A percentile compares a stretch with the other conserved stretches of the same genome.
These are phyloP conservation scores for Zymoseptoria pseudotritici DNA, from an alignment of 2,329 filamentous ascomycete species.

Conservation along the genomic window DNA sequence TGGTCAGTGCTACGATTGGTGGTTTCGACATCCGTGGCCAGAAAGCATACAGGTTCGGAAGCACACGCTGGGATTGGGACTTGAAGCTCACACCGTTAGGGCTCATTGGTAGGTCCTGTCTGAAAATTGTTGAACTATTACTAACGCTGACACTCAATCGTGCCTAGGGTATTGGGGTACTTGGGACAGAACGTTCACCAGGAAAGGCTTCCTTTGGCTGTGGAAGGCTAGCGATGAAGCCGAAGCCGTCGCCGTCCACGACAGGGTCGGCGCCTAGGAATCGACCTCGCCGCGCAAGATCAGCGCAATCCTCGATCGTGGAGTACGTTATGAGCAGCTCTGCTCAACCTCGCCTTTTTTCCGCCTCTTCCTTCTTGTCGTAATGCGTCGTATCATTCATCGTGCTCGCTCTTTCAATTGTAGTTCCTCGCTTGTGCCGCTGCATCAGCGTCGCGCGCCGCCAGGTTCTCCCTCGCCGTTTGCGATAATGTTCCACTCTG, in stretches of 20 bases:
- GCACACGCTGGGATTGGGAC: constrained; percentile 4
- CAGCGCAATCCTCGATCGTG: background rate
- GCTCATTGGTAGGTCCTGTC: constrained; percentile 1
- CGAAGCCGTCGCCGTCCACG: background rate
- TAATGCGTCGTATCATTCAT: background rate
- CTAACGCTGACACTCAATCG: no score
- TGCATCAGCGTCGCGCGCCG: constrained; percentile 60
- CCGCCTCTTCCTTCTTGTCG: background rate
- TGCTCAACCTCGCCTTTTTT: background rate
- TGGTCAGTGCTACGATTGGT: background rate
- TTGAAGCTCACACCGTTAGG: constrained; percentile 8
- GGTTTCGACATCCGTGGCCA: constrained; percentile 1
- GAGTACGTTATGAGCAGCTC: background rate
- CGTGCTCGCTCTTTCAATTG: constrained; percentile 18
- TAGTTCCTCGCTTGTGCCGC: constrained; percentile 49
- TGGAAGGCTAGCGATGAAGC: constrained; percentile 1
- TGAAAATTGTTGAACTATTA: no score
- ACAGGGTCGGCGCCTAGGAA: background rate
- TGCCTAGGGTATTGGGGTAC: constrained; percentile 4
- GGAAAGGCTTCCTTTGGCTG: constrained; percentile 6
- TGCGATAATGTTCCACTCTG: constrained; percentile 60
- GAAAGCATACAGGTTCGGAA: constrained; percentile 4
- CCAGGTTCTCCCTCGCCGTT: constrained; percentile 58
- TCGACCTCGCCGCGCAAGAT: background rate
- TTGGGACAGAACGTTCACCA: background rate